These are phyloP conservation scores for Trichoderma oligosporum DNA, from an alignment of 2,329 filamentous ascomycete species.

Conservation along the genomic window DNA sequence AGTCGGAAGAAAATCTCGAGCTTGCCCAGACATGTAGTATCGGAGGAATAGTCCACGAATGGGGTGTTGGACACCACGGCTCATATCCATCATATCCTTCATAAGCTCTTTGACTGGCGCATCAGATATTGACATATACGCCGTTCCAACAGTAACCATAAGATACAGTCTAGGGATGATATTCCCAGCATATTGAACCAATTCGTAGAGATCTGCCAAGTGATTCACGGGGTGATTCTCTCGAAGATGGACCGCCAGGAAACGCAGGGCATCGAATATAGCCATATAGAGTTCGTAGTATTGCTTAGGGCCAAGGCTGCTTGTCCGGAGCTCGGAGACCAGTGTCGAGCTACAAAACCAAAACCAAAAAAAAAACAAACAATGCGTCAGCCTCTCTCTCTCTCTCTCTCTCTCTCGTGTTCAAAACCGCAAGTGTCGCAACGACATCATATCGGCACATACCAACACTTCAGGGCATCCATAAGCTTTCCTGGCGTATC, in stretches of 20 bases:
- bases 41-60: slow-evolving; percentile 91
- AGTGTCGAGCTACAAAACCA: slow-evolving; percentile 73
- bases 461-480: slow-evolving; percentile 99
- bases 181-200: slow-evolving; percentile 97
- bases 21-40: slow-evolving; percentile 95
- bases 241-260: slow-evolving; percentile 92
- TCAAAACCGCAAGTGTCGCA: background rate
- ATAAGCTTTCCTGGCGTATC: slow-evolving; percentile 98
- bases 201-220: slow-evolving; percentile 94
- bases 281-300: slow-evolving; percentile 99
- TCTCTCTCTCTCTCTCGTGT: background rate
- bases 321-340: slow-evolving; percentile 96
- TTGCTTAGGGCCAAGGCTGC: slow-evolving; percentile 95
- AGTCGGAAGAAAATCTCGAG: slow-evolving; percentile 79
- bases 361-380: slow-evolving; percentile 20
- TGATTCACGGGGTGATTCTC: slow-evolving; percentile 98
- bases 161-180: slow-evolving; percentile 94
- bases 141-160: slow-evolving; percentile 98
- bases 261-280: slow-evolving; percentile 94
- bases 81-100: slow-evolving; percentile 99
- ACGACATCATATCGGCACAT: slow-evolving; percentile 38
- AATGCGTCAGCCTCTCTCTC: slow-evolving; percentile 16
- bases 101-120: slow-evolving; percentile 99
- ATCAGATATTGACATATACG: slow-evolving; percentile 98
- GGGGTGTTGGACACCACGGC: slow-evolving; percentile 92